phyloP scores from a whole-genome alignment of 2,329 filamentous ascomycete genomes.

The Alternaria sp. region DNA sequence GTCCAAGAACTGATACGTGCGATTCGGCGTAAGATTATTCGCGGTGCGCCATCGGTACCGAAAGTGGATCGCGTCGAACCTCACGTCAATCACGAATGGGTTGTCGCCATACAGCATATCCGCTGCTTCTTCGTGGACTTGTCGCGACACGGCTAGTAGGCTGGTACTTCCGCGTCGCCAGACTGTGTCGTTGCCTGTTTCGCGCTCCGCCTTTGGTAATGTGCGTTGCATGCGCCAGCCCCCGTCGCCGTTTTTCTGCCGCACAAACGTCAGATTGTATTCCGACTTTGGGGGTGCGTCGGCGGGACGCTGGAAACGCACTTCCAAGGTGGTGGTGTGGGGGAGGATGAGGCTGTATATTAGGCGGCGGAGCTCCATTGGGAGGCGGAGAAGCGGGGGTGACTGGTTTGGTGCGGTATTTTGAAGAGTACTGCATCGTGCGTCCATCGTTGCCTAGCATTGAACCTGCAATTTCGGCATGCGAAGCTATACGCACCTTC shows the following conservation, averaged over 20 bases:
- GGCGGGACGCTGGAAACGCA: constrained; percentile 30
- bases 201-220: constrained; percentile 33
- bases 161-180: constrained; percentile 56
- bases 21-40: constrained; percentile 54
- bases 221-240: constrained; percentile 45
- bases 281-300: constrained; percentile 31
- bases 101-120: constrained; percentile 58
- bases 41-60: constrained; percentile 56
- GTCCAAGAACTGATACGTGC: constrained; percentile 53
- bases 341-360: constrained; percentile 57
- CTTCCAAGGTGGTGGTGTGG: constrained; percentile 46
- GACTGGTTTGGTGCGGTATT: constrained; percentile 10
- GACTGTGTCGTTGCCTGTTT: constrained; percentile 48
- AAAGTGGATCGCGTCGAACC: constrained; percentile 56
- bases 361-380: constrained; percentile 56
- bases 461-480: background rate
- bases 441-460: background rate
- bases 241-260: constrained; percentile 32
- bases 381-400: constrained; percentile 50
- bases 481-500: constrained; percentile 9
- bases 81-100: constrained; percentile 57
- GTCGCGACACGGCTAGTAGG: constrained; percentile 52
- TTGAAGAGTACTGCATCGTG: constrained; percentile 25
- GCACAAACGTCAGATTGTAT: constrained; percentile 46
- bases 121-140: constrained; percentile 57